These are phyloP conservation scores for Arthroderma sp. DNA, from an alignment of 2,329 filamentous ascomycete genomes.

Conservation along the genomic window DNA sequence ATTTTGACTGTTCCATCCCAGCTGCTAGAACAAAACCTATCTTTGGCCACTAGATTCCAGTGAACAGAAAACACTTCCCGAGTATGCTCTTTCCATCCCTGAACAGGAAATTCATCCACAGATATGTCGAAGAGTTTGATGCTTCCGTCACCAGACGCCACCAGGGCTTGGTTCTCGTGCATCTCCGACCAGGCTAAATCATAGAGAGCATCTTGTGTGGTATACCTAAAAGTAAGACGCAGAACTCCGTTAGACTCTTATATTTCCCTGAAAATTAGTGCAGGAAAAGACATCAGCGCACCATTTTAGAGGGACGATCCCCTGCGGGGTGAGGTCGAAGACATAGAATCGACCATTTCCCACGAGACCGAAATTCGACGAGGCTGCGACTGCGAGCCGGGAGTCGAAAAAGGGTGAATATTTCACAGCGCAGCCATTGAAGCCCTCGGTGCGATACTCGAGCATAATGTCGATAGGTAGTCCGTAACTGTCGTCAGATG, in stretches of 20 bases:
- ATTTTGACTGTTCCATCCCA: slow-evolving; percentile 97
- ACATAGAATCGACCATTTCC: slow-evolving; percentile 87
- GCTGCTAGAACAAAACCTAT: slow-evolving; percentile 77
- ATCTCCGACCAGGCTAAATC: slow-evolving; percentile 91
- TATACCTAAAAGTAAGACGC: slow-evolving; percentile 49
- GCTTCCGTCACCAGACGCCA: slow-evolving; percentile 82
- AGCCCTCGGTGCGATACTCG: slow-evolving; percentile 85
- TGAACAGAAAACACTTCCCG: slow-evolving; percentile 83
- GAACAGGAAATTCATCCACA: slow-evolving; percentile 70
- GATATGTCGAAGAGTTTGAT: slow-evolving; percentile 86
- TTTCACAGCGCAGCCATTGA: slow-evolving; percentile 92
- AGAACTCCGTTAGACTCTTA: background rate
- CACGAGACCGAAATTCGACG: slow-evolving; percentile 94
- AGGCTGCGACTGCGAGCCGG: slow-evolving; percentile 73
- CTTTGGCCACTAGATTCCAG: slow-evolving; percentile 86
- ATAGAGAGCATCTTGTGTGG: slow-evolving; percentile 94
- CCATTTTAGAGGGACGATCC: slow-evolving; percentile 74
- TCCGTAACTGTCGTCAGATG: background rate
- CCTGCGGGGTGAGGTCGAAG: slow-evolving; percentile 66
- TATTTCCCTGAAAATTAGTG: background rate
- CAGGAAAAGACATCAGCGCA: slow-evolving; percentile 26
- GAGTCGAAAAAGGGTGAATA: slow-evolving; percentile 98
- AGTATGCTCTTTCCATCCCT: slow-evolving; percentile 86
- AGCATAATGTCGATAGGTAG: slow-evolving; percentile 49
- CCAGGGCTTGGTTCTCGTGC: slow-evolving; percentile 86